phyloP scores from a whole-genome alignment of 2,329 filamentous ascomycete genomes.

The Cordyceps cicadae region DNA sequence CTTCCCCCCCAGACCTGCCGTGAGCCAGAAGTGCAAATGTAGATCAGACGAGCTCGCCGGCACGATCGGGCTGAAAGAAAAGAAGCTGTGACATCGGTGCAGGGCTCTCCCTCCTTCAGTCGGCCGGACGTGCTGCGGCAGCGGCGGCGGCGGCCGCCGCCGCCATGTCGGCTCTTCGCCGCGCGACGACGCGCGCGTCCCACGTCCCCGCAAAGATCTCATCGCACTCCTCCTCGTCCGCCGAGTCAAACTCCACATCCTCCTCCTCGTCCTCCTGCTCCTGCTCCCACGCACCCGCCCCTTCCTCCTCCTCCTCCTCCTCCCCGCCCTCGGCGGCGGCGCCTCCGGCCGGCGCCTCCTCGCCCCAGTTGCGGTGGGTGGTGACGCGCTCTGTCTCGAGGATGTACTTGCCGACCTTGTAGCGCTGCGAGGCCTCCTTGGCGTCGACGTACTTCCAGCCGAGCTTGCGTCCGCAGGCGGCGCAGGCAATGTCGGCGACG shows the following conservation, averaged over 20 bases:
- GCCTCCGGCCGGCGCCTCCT: too few species aligned
- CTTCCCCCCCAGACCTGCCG: too few species aligned
- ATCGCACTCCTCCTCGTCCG: slow-evolving; percentile 59
- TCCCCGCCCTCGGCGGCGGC: background rate
- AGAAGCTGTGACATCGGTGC: too few species aligned
- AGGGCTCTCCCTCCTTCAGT: background rate
- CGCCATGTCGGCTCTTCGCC: slow-evolving; percentile 34
- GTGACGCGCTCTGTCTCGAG: slow-evolving; percentile 53
- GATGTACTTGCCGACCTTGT: slow-evolving; percentile 63
- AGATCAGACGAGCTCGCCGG: too few species aligned
- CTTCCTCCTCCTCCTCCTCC: slow-evolving; percentile 14
- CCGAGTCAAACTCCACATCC: slow-evolving; percentile 50
- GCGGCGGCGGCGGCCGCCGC: background rate
- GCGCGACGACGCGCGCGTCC: slow-evolving; percentile 45
- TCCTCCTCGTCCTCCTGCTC: slow-evolving; percentile 16
- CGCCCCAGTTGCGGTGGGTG: slow-evolving; percentile 42
- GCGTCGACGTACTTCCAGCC: slow-evolving; percentile 65
- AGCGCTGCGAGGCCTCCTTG: slow-evolving; percentile 49
- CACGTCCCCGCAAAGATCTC: slow-evolving; percentile 56
- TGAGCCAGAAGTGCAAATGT: too few species aligned
- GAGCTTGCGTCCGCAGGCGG: slow-evolving; percentile 45
- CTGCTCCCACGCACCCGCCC: too few species aligned
- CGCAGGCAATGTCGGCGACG: slow-evolving; percentile 55
- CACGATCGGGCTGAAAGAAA: too few species aligned
- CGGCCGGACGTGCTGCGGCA: too few species aligned